Evolutionary conservation across 2,329 filamentous ascomycete genomes (phyloP), one percentile per base, ranked within the genome.

Genomic region (Pseudogymnoascus sp.): DNA sequence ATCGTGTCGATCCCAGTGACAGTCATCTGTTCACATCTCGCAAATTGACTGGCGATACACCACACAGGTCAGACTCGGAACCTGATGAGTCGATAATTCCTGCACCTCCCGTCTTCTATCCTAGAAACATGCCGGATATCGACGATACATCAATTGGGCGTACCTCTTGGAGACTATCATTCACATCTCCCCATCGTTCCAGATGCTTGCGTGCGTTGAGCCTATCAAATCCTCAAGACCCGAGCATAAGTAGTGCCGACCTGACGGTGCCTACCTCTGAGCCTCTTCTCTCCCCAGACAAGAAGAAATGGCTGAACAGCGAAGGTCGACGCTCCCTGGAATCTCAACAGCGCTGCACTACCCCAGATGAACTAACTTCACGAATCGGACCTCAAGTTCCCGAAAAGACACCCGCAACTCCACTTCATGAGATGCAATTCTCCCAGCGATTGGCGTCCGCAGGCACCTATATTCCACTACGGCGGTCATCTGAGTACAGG

Each of bases 141-240:
- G 58, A 35, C 55, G 63, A 41, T 58, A 63, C 38, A 34, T 58
- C 64, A 15, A 61, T 60, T 26, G 35, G 41, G 21, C 64, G 58
- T 61, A 69, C 68, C 41, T 66, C 67, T 15, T 71, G 70, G 70
- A 62, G 69, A 48, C 58, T 71, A 10, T 70, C 69, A 12, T 71
- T 71, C 57, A 39, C 63, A 18, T 60, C 63, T 4, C 59, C 64
- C 0, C 65, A 67, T 30, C 63, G 68, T 35, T 66, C 66, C 6
- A 62, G 66, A 1, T 59, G 65, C 38, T 63, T 70, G 55, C 65
- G 68, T 33, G 67, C 65, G 52, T 58, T 70, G 12, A 70, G 65
- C 38, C 63, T 65, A 57, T 65, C 64, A 37, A 57, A 63, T 37
- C 39, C 66, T 28, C 26, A 60, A 12, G 58, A 61, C 3, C 45